Evolutionary conservation across 1,139 yeast genomes (phyloP).

Genomic region (Geotrichum cucujoidarum): DNA sequence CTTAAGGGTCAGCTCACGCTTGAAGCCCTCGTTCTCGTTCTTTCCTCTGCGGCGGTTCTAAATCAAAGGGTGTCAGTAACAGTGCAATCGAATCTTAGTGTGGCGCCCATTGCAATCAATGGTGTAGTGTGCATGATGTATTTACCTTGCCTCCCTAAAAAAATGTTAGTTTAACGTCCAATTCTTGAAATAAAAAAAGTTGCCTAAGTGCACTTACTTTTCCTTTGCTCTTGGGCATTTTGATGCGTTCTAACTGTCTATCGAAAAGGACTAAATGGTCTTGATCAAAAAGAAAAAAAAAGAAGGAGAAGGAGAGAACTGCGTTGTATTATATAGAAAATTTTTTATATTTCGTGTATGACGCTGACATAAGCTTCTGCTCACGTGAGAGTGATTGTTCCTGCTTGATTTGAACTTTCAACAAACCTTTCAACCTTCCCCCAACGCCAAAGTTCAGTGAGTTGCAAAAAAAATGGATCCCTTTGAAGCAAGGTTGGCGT

Average conservation of each 20-base stretch:
- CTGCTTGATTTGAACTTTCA: too few relatives aligned
- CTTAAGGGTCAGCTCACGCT: conserved; percentile 85
- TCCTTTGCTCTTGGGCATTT: conserved; percentile 54
- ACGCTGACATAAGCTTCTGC: too few relatives aligned
- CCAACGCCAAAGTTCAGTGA: neutral
- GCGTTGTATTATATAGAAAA: neutral
- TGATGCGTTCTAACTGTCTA: conserved; percentile 17
- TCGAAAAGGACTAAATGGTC: neutral
- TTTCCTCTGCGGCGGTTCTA: conserved; percentile 98
- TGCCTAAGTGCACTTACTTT: conserved; percentile 34
- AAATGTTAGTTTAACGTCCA: conserved; percentile 2
- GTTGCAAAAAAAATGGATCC: conserved; percentile 53
- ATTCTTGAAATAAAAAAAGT: too few relatives aligned
- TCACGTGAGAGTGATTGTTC: too few relatives aligned
- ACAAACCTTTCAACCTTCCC: neutral
- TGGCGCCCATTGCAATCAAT: neutral
- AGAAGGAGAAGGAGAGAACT: too few relatives aligned
- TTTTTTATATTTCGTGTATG: too few relatives aligned
- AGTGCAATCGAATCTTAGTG: neutral
- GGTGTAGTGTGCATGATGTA: too few relatives aligned
- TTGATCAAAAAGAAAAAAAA: neutral
- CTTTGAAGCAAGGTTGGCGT: conserved; percentile 69
- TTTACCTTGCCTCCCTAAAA: conserved; percentile 19
- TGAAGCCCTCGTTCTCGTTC: conserved; percentile 86
- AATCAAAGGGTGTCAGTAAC: neutral